Base-by-base conservation (phyloP, 768 basidiomycete species). In the Lactarius pseudohatsudake region DNA sequence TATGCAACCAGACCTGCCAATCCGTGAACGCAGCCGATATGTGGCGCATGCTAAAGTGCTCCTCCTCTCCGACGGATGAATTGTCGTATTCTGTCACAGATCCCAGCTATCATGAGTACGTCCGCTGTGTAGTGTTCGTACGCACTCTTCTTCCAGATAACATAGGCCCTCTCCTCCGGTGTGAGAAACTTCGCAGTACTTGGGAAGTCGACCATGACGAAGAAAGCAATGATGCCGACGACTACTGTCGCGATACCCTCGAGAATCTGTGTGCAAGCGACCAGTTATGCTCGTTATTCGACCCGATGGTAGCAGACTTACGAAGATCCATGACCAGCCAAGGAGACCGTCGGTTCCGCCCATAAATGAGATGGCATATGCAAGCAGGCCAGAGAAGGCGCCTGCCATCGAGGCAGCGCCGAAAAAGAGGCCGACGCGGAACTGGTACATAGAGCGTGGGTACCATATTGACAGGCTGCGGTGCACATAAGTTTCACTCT, bases 1-100 rank as follows among this genome's bases (percentile, higher is more conserved):
- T 82, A 69, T 86, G 85, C 22, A 84, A 57, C 81, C 83, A 86
- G 56, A 85, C 79, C 78, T 90, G 87, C 89, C 89, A 90, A 72
- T 90, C 88, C 0, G 70, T 62, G 38, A 88, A 70, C 0, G 86
- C 85, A 38, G 81, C 78, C 75, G 79, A 77, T 28, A 89, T 69
- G 72, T 88, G 85, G 7, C 82, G 75, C 66, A 79, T 66, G 40
- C 82, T 80, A 70, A 87, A 86, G 59, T 80, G 78, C 62, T 90
- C 88, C 62, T 86, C 86, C 73, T 86, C 88, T 6, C 83, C 81
- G 1, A 84, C 82, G 34, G 80, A 83, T 0, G 83, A 83, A 65
- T 83, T 84, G 70, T 83, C 81, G 64, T 81, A 86, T 72, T 84
- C 85, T 86, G 59, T 34, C 34, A 4, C 34, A 18, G 7, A 11